Evolutionary conservation across 2,329 filamentous ascomycete genomes (phyloP), one percentile per base, ranked within the genome.

Genomic region (Scedosporium dehoogii): DNA sequence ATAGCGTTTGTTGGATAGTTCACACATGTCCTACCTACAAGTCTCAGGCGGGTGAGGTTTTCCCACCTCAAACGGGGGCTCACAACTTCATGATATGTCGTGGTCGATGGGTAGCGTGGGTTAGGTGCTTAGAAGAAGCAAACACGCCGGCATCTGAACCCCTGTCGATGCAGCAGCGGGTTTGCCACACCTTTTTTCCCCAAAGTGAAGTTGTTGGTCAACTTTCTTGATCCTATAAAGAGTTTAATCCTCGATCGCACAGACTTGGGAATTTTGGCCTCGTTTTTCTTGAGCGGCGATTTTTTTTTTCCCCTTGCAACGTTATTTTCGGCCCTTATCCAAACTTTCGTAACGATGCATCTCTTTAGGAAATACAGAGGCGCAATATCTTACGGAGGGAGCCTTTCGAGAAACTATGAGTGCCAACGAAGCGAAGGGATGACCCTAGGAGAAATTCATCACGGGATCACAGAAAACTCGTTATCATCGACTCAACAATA

Each of bases 161-260:
- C 51, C 23, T 55, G 51, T 25, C 21, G 23, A 55, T 55, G 51
- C 51, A 55, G 51, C 51, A 55, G 27, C 23, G 23, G 23, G 23
- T 55, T 55, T 55, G 51, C 51, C 51, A 55, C 51, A 55, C 51
- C 51, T 55, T 55, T 55, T 55, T 55, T 23, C 51, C 33, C 33
- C 33, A 38, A 38, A 38, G 10, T 38, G 33, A 38, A 14, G 33
- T 38, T 38, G 33, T 38, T 38, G 33, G 33, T 38, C 33, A 12
- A 38, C 33, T 38, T 38, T 38, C 33, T 38, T 38, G 33, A 38
- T 38, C 33, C 33, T 38, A 38, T 38, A 38, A 38, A 38, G 33
- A 38, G 33, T 38, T 38, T 4, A 38, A 12, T 38, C 33, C 33
- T 38, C 33, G 33, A 38, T 12, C 14, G 3, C 33, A 38, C 33